Conservation (phyloP, 768 basidiomycete genomes). For the Lyophyllum semitale region DNA sequence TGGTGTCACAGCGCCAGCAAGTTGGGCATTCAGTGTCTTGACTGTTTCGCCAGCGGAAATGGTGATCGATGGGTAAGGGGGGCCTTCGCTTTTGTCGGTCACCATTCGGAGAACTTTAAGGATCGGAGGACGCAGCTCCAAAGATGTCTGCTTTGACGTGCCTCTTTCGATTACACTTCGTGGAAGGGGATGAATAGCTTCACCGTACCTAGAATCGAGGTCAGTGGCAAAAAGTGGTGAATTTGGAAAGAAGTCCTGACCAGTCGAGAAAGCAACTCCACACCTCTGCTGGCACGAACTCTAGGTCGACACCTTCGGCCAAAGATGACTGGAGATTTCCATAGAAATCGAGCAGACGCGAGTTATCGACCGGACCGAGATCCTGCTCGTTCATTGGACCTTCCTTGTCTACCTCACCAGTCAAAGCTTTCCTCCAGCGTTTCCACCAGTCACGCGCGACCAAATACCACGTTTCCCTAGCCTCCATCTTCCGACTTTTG, state of each 20-base stretch:
- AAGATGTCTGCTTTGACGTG: slow-evolving; percentile 42
- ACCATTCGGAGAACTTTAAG: slow-evolving; percentile 58
- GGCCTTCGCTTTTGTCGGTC: slow-evolving; percentile 23
- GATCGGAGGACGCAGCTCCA: slow-evolving; percentile 76
- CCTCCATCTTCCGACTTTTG: slow-evolving; percentile 50
- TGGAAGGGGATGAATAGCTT: slow-evolving; percentile 53
- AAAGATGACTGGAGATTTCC: slow-evolving; percentile 48
- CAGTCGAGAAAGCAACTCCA: slow-evolving; percentile 72
- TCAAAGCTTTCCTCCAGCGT: slow-evolving; percentile 74
- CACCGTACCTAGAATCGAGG: slow-evolving; percentile 64
- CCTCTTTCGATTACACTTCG: slow-evolving; percentile 70
- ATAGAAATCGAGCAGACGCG: slow-evolving; percentile 56
- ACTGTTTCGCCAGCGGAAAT: slow-evolving; percentile 57
- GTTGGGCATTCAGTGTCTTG: slow-evolving; percentile 37
- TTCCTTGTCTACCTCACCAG: slow-evolving; percentile 69
- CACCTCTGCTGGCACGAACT: slow-evolving; percentile 70
- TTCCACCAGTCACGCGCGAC: slow-evolving; percentile 73
- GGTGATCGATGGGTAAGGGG: slow-evolving; percentile 36
- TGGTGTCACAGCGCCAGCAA: slow-evolving; percentile 39
- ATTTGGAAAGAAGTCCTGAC: slow-evolving; percentile 43
- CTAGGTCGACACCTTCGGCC: slow-evolving; percentile 67
- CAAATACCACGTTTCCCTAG: slow-evolving; percentile 80
- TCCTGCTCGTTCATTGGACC: slow-evolving; percentile 61
- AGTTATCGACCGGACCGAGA: slow-evolving; percentile 78
- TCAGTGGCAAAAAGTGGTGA: background rate